Evolutionary conservation across 73 alveolate species (phyloP).

Genomic region (Tetrahymena elliotti): DNA sequence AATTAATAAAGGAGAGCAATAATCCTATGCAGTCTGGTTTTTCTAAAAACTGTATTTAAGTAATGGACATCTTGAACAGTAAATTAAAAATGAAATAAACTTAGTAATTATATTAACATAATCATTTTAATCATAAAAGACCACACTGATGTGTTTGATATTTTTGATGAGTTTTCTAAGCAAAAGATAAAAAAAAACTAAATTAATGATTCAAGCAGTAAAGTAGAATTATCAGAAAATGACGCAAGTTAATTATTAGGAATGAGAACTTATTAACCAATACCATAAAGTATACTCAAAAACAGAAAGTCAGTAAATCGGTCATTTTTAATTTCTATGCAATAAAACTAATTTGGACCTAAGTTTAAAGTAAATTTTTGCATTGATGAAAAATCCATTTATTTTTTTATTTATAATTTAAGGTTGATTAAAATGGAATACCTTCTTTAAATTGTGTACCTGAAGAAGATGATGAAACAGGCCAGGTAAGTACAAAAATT

Average conservation of each 20-base stretch:
- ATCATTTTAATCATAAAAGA: not conserved
- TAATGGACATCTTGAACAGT: not conserved
- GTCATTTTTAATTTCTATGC: not conserved
- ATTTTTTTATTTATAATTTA: not conserved
- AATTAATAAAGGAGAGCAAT: constrained; percentile 23
- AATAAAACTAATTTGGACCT: not conserved
- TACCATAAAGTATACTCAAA: not conserved
- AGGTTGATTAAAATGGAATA: not conserved
- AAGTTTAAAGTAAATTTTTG: not conserved
- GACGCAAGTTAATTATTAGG: not conserved
- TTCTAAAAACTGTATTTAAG: not conserved
- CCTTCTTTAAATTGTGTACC: not conserved
- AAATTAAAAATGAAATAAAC: not conserved
- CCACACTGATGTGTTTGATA: not conserved
- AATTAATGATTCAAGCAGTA: not conserved
- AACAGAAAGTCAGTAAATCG: not conserved
- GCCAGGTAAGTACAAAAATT: not conserved
- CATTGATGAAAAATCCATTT: not conserved
- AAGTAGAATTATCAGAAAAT: not conserved
- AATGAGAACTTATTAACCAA: not conserved
- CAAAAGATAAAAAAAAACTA: not conserved
- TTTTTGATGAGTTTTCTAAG: not conserved
- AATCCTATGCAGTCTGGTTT: not conserved
- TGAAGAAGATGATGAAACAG: not conserved
- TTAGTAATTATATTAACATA: not conserved